Evolutionary conservation across 2,329 filamentous ascomycete genomes (phyloP).

Genomic region (Aspergillus cejpii): DNA sequence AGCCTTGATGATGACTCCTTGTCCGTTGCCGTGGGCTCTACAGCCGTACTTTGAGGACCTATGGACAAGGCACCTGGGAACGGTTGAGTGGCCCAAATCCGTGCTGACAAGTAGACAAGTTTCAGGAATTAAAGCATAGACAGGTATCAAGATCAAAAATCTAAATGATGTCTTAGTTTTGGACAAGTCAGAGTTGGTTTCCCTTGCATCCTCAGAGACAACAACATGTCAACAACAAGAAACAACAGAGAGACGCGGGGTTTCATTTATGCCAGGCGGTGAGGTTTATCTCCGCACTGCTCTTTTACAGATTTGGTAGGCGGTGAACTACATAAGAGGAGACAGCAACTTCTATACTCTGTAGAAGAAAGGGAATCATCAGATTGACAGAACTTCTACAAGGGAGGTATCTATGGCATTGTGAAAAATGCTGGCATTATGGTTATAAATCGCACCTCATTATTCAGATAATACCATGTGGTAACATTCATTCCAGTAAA

Average conservation of each 20-base stretch:
- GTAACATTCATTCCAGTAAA: not conserved
- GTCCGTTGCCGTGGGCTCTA: not conserved
- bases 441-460: too few species aligned
- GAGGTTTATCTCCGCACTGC: constrained; percentile 11
- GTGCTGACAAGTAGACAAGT: not conserved
- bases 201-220: constrained; percentile 19
- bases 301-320: constrained; percentile 1
- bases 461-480: too few species aligned
- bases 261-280: constrained; percentile 30
- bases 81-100: not conserved
- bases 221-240: constrained; percentile 7
- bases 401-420: too few species aligned
- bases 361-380: too few species aligned
- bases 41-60: not conserved
- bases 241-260: constrained; percentile 21
- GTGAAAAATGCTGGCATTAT: not conserved
- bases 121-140: not conserved
- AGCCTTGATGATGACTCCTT: constrained; percentile 5
- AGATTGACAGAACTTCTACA: too few species aligned
- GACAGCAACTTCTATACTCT: not conserved
- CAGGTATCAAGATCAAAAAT: not conserved
- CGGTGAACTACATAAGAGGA: constrained; percentile 9
- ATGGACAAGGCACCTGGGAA: not conserved
- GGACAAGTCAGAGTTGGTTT: constrained; percentile 2
- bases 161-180: not conserved